A percentile compares a stretch with the other conserved stretches of the same genome.
These are phyloP conservation scores for Mimosa pudica DNA, from an alignment of 306 rosid genomes.

Conservation along the genomic window DNA sequence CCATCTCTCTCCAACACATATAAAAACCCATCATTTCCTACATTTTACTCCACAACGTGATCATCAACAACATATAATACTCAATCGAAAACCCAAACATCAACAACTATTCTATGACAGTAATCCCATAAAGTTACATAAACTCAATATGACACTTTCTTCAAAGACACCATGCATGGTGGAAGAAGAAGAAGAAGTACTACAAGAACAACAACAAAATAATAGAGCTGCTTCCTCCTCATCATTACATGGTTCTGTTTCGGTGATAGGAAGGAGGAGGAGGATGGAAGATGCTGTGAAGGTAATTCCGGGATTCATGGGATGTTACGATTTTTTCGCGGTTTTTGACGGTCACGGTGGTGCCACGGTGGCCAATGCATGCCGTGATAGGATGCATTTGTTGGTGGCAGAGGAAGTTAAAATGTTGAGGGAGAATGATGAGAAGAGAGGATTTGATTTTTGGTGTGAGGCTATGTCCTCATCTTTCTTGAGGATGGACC, in stretches of 20 bases:
- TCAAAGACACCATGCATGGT: constrained; percentile 8
- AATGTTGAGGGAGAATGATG: not conserved
- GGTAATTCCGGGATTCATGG: constrained; percentile 30
- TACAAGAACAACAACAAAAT: not conserved
- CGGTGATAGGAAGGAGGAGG: constrained; percentile 64
- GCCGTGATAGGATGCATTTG: constrained; percentile 60
- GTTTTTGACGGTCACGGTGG: constrained; percentile 77
- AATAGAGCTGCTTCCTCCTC: not conserved
- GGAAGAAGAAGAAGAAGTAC: constrained; percentile 17
- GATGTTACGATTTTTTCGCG: constrained; percentile 49
- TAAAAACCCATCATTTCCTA: not conserved
- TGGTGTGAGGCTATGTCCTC: constrained; percentile 51
- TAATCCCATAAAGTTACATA: constrained; percentile 35
- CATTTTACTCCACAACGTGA: not conserved
- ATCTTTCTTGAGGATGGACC: constrained; percentile 67
- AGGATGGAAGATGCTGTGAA: constrained; percentile 65
- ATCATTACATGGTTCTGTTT: constrained; percentile 47
- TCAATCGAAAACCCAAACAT: constrained; percentile 33
- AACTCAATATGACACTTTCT: not conserved
- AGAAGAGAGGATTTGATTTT: constrained; percentile 14
- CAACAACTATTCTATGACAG: constrained; percentile 2
- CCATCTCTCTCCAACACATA: not conserved
- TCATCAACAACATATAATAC: not conserved
- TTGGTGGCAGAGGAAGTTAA: constrained; percentile 52
- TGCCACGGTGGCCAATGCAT: constrained; percentile 54